Evolutionary conservation across 2,329 filamentous ascomycete species (phyloP), one percentile per base, ranked within the genome.

Genomic region (Beauveria asiatica): DNA sequence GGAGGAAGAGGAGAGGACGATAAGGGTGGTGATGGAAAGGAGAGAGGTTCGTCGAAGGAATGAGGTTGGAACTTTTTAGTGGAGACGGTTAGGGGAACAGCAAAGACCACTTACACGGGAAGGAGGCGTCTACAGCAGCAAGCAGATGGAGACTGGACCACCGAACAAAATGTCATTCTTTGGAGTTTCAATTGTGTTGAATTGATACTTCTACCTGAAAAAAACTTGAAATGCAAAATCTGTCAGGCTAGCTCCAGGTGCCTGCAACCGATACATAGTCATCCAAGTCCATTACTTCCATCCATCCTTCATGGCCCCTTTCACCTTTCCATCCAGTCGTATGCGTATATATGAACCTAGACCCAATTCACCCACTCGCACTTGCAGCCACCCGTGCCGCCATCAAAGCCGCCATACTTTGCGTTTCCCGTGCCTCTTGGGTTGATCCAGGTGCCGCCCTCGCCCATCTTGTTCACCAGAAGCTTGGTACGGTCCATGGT

Each of bases 311-410:
- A 33, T 19, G 27, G 6, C 16, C 11, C 5, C 27, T 33, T 21
- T 44, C 11, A 13, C 21, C 19, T 6, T 13, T n/a, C 23, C 21
- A 25, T 27, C n/a, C 49, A 39, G 16, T 39, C 27, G 19, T 45
- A 21, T 56, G 17, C 19, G 16, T 21, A 39, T 46, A 45, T 16
- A 19, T 39, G 17, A n/a, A 6, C 10, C 25, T 42, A 68, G 17
- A 67, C 63, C 72, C 72, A 84, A 62, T 87, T 87, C 60, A 77
- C 75, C 81, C 83, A 87, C 65, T 79, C 74, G 68, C 84, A 87
- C 70, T 74, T 77, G 67, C 84, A 87, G 1, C 85, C 85, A 17
- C 84, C 83, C 1, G 76, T 80, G 42, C 84, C 85, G 23, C 85
- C 85, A 68, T 88, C 84, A 64, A 82, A 80, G 1, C 84, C 85